These are phyloP conservation scores for Ophiostoma quercus DNA, from an alignment of 2,329 filamentous ascomycete genomes.

Conservation along the genomic window DNA sequence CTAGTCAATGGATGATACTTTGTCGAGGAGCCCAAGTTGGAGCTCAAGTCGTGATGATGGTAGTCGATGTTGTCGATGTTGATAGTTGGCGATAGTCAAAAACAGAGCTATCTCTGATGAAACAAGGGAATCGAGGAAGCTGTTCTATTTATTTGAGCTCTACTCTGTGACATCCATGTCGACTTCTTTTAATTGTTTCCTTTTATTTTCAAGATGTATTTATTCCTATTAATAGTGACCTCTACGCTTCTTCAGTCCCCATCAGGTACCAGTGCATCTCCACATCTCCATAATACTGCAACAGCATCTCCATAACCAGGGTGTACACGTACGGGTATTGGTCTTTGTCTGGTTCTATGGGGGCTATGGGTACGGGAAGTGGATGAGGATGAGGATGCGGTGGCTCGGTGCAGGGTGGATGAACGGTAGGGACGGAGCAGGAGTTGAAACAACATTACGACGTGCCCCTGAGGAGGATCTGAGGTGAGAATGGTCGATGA, in stretches of 20 bases:
- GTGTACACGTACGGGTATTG: slow-evolving; percentile 9
- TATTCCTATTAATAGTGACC: slow-evolving; percentile 9
- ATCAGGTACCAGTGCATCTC: neutral
- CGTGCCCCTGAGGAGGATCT: neutral
- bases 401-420: neutral
- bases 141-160: neutral
- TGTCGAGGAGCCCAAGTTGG: neutral
- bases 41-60: neutral
- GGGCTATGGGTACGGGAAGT: neutral
- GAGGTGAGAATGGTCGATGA: neutral
- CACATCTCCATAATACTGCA: slow-evolving; percentile 13
- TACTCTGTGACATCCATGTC: neutral
- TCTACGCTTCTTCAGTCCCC: neutral
- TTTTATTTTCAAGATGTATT: neutral
- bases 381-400: neutral
- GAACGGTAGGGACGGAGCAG: neutral
- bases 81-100: neutral
- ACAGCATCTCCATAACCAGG: slow-evolving; percentile 6
- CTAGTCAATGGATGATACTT: neutral
- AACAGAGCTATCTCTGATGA: neutral
- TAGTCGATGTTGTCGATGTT: neutral
- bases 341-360: neutral
- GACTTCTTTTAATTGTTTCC: neutral
- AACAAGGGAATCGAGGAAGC: neutral
- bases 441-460: slow-evolving; percentile 12